These are phyloP conservation scores for Colletotrichum destructivum DNA, from an alignment of 2,329 filamentous ascomycete genomes.

Conservation along the genomic window DNA sequence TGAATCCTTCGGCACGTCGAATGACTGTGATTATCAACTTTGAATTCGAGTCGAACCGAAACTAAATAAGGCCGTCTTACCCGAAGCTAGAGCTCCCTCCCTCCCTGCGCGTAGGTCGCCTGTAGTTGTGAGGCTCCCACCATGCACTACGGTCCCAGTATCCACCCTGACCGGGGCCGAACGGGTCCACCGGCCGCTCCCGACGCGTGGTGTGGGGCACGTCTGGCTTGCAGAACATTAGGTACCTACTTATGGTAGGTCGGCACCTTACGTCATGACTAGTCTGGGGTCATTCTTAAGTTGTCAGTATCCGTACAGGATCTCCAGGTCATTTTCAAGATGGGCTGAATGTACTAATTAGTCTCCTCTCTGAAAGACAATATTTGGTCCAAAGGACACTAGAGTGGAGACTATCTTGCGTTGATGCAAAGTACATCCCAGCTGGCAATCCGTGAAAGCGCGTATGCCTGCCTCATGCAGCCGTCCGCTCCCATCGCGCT, in stretches of 20 bases:
- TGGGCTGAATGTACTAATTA: no score
- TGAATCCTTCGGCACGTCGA: no score
- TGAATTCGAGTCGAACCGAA: no score
- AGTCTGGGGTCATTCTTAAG: not conserved
- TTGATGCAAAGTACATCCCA: not conserved
- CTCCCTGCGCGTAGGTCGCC: not conserved
- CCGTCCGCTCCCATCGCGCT: constrained; percentile 23
- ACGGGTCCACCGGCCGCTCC: not conserved
- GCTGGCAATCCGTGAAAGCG: constrained; percentile 25
- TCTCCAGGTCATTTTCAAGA: no score
- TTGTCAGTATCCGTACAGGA: no score
- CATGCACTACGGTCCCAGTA: not conserved
- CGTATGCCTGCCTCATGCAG: constrained; percentile 19
- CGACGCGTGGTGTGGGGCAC: not conserved
- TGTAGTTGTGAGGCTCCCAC: not conserved
- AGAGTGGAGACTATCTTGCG: no score
- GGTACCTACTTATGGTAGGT: not conserved
- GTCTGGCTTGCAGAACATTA: not conserved
- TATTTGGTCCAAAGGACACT: no score
- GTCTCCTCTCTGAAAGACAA: no score
- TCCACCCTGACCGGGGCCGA: not conserved
- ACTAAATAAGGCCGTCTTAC: not conserved
- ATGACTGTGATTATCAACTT: no score
- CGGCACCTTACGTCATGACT: constrained; percentile 10
- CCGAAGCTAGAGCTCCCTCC: not conserved